Percentiles rank a stretch among this genome's conserved stretches.
Evolutionary conservation across 257 asterid species (phyloP).

Genomic region (Solanum chmielewskii): DNA sequence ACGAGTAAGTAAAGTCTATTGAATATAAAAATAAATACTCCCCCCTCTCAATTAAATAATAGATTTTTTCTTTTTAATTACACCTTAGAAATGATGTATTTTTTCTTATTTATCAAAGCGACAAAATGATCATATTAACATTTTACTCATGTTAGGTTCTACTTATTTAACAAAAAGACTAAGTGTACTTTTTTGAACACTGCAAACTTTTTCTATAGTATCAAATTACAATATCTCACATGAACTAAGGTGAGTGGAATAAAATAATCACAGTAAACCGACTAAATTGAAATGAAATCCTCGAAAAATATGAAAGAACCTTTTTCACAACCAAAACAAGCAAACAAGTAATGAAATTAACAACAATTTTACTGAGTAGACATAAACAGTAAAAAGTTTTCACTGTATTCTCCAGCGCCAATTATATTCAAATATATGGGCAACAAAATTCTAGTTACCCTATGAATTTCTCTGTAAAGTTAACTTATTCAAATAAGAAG

Average conservation of each 20-base stretch:
- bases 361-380: too few species aligned
- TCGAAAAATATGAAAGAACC: not conserved
- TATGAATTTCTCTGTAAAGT: not conserved
- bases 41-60: too few species aligned
- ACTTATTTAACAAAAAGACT: too few species aligned
- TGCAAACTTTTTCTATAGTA: too few species aligned
- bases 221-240: not conserved
- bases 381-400: not conserved
- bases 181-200: not conserved
- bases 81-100: too few species aligned
- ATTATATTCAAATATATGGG: not conserved
- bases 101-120: too few species aligned
- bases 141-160: too few species aligned
- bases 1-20: not conserved
- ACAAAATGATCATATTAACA: too few species aligned
- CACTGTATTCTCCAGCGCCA: not conserved
- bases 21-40: too few species aligned
- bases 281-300: not conserved
- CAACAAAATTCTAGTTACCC: not conserved
- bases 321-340: not conserved
- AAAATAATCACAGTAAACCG: too few species aligned
- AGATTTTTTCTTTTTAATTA: too few species aligned
- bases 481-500: not conserved
- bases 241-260: accelerated
- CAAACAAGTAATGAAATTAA: not conserved